Base-by-base conservation (phyloP, 495 filamentous ascomycete species). In the Neurospora sp. region DNA sequence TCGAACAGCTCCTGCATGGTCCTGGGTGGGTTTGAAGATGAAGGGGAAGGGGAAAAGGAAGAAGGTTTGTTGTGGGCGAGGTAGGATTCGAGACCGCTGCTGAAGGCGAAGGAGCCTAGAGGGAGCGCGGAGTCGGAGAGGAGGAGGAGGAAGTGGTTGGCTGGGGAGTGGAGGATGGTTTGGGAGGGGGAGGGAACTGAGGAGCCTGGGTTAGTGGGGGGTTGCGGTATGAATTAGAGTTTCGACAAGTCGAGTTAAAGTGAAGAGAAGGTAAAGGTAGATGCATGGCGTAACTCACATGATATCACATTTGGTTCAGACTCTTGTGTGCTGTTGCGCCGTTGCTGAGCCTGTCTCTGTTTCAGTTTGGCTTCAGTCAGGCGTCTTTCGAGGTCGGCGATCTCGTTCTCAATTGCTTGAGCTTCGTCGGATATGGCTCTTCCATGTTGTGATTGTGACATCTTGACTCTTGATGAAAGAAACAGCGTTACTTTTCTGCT, bases 41-140 rank as follows among this genome's bases (percentile, higher is more conserved):
- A 82, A 18, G 14, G 27, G 6, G 53, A 61, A 35, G 53, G 27
- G 27, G 53, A 35, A 16, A 6, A 53, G 3, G 53, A 27, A 76
- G 53, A 27, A 76, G 69, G 18, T 41, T 87, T 83, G 70, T 90
- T 88, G 84, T 98, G 96, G 3, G 93, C 91, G 38, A 97, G 89
- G 81, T 93, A 98, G 69, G 94, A 98, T 80, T 99, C 96, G 40
- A 99, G 88, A 0, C 95, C 94, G 75, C 88, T 92, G 84, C 91
- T 94, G 87, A 97, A 99, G 74, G 96, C 96, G 83, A 99, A 99
- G 48, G 94, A 96, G 77, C 96, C 96, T 0, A 99, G 85, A 9
- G 96, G 96, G 9, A 99, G 90, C 44, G 96, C 96, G 9, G 96
- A 97, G 86, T 99, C 96, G 41, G 96, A 91, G 76, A 99, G 91